Evolutionary conservation across 139 green algal species (phyloP).

Genomic region (Picochlorum sp.): DNA sequence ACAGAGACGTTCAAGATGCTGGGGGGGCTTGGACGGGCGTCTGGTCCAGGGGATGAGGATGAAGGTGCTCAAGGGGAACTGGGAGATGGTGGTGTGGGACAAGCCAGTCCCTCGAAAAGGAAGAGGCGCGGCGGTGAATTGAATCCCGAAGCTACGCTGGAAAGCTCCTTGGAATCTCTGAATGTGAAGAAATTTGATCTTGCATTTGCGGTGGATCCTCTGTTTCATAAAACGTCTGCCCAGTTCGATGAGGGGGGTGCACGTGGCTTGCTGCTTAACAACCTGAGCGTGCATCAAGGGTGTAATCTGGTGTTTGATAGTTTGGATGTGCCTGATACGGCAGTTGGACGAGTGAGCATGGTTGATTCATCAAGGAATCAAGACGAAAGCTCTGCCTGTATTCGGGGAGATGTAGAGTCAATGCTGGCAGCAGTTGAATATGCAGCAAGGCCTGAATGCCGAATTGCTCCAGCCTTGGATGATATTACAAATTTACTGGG

Average conservation of each 20-base stretch:
- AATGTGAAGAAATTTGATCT: constrained; percentile 70
- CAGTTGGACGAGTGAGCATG: constrained; percentile 1
- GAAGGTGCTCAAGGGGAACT: constrained; percentile 6
- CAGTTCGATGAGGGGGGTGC: constrained; percentile 81
- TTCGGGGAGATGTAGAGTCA: not conserved
- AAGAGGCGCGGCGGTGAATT: constrained; percentile 13
- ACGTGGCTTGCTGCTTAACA: constrained; percentile 66
- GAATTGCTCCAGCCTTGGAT: constrained; percentile 13
- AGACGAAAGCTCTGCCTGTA: no score
- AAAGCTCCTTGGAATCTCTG: constrained; percentile 47
- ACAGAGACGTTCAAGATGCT: constrained; percentile 67
- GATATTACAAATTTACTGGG: constrained; percentile 6
- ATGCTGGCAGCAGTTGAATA: not conserved
- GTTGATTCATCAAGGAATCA: not conserved
- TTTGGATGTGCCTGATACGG: constrained; percentile 37
- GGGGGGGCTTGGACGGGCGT: constrained; percentile 37
- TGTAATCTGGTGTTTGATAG: constrained; percentile 74
- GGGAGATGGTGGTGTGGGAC: constrained; percentile 10
- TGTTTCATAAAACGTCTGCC: constrained; percentile 77
- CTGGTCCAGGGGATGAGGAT: constrained; percentile 2
- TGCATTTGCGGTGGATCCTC: constrained; percentile 54
- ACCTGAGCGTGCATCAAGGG: constrained; percentile 49
- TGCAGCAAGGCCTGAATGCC: not conserved
- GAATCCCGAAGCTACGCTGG: constrained; percentile 44
- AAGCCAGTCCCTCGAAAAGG: constrained; percentile 5